Percentiles rank a stretch among this genome's conserved stretches.
phyloP scores from a whole-genome alignment of 192 early-diverging fungal species.

The Linnemannia hyalina region DNA sequence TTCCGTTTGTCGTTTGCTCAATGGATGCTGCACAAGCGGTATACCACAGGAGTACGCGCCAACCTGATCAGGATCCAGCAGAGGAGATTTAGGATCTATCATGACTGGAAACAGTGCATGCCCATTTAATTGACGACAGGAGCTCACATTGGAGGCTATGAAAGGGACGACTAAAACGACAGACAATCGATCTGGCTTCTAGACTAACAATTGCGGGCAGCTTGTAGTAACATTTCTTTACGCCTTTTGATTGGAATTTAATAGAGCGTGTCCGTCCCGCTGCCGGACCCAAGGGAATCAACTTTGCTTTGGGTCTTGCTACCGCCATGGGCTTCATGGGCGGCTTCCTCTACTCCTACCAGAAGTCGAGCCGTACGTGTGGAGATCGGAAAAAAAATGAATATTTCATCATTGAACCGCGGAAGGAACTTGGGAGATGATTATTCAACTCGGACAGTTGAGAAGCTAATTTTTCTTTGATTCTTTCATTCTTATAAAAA shows the following conservation, averaged over 20 bases:
- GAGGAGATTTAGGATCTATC: neutral
- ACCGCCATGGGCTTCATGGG: conserved; percentile 65
- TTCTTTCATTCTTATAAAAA: neutral
- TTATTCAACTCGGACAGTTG: neutral
- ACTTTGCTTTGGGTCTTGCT: conserved; percentile 66
- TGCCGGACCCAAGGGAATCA: conserved; percentile 58
- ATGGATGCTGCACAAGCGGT: neutral
- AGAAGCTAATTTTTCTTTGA: conserved; percentile 10
- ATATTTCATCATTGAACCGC: neutral
- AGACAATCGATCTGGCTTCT: neutral
- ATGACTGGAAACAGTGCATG: neutral
- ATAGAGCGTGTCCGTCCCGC: conserved; percentile 67
- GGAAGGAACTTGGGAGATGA: neutral
- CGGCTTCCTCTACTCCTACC: conserved; percentile 87
- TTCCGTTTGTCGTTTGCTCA: neutral
- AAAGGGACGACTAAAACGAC: neutral
- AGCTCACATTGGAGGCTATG: neutral
- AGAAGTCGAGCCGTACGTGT: conserved; percentile 77
- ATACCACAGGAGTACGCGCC: neutral
- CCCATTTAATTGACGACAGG: neutral
- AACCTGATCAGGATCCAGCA: neutral
- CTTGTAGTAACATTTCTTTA: neutral
- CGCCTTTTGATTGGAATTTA: conserved; percentile 32
- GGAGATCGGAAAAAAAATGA: neutral
- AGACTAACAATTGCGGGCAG: neutral